phyloP scores from a whole-genome alignment of 169 alveolate genomes.

The Babesia bigemina region DNA sequence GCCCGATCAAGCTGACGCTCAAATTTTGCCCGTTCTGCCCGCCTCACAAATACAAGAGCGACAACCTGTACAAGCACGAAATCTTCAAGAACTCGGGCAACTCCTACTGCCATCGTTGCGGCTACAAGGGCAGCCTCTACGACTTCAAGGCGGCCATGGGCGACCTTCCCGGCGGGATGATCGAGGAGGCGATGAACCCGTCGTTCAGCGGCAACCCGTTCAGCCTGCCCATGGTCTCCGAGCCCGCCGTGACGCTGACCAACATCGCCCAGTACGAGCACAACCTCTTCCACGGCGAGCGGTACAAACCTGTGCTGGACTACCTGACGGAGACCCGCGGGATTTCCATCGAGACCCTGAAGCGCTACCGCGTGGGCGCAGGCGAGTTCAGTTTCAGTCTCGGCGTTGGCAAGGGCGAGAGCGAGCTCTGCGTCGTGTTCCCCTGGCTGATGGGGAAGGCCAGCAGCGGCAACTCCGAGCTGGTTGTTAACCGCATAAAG shows the following conservation, averaged over 20 bases:
- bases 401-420: slow-evolving; percentile 46
- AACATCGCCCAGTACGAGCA: slow-evolving; percentile 71
- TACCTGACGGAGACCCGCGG: slow-evolving; percentile 84
- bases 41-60: slow-evolving; percentile 81
- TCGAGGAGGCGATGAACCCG: slow-evolving; percentile 48
- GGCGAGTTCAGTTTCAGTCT: slow-evolving; percentile 63
- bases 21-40: slow-evolving; percentile 85
- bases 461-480: slow-evolving; percentile 7
- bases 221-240: slow-evolving; percentile 15
- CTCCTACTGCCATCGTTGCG: slow-evolving; percentile 85
- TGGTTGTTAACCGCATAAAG: slow-evolving; percentile 69
- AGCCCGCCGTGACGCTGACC: slow-evolving; percentile 52
- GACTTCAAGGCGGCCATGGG: slow-evolving; percentile 85
- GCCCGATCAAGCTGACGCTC: slow-evolving; percentile 76
- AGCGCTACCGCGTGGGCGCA: slow-evolving; percentile 84
- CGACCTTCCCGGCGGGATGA: slow-evolving; percentile 69
- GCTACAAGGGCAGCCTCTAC: slow-evolving; percentile 83
- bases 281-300: slow-evolving; percentile 67
- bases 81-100: slow-evolving; percentile 84
- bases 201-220: slow-evolving; percentile 42
- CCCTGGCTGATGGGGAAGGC: slow-evolving; percentile 56
- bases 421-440: slow-evolving; percentile 71
- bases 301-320: slow-evolving; percentile 73
- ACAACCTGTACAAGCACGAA: slow-evolving; percentile 81
- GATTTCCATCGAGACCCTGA: slow-evolving; percentile 75